Percentiles rank a stretch among this genome's conserved stretches.
These are phyloP conservation scores for Hyaloperonospora arabidopsidis DNA, from an alignment of 352 stramenopile genomes.

Conservation along the genomic window DNA sequence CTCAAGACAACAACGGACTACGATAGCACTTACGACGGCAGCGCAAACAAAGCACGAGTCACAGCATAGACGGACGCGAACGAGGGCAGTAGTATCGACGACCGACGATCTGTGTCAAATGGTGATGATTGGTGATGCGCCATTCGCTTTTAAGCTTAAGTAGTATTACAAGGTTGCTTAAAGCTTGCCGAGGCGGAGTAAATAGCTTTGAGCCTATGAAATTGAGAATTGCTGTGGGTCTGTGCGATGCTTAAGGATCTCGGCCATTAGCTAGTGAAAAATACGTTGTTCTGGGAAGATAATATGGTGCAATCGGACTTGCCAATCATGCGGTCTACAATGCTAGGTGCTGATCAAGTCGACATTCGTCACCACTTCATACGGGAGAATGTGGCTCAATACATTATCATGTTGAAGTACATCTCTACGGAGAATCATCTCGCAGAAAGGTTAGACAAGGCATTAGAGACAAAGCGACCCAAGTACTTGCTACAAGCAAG, in stretches of 20 bases:
- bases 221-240: neutral
- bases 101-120: neutral
- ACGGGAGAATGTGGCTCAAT: neutral
- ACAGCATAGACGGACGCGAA: neutral
- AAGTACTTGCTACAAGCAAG: neutral
- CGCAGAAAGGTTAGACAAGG: neutral
- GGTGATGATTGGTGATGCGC: too few relatives aligned
- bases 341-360: neutral
- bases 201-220: slow-evolving; percentile 1
- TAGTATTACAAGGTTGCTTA: neutral
- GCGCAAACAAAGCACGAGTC: too few relatives aligned
- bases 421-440: neutral
- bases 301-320: neutral
- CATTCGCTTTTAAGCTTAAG: neutral
- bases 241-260: neutral
- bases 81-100: neutral
- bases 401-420: neutral
- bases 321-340: neutral
- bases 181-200: slow-evolving; percentile 1
- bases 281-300: too few relatives aligned
- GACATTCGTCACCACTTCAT: too few relatives aligned
- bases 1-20: neutral
- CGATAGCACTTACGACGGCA: neutral
- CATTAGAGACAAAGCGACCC: neutral
- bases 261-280: too few relatives aligned